These are phyloP conservation scores for Ceratocystis cacaofunesta DNA, from an alignment of 2,329 filamentous ascomycete genomes.

Conservation along the genomic window DNA sequence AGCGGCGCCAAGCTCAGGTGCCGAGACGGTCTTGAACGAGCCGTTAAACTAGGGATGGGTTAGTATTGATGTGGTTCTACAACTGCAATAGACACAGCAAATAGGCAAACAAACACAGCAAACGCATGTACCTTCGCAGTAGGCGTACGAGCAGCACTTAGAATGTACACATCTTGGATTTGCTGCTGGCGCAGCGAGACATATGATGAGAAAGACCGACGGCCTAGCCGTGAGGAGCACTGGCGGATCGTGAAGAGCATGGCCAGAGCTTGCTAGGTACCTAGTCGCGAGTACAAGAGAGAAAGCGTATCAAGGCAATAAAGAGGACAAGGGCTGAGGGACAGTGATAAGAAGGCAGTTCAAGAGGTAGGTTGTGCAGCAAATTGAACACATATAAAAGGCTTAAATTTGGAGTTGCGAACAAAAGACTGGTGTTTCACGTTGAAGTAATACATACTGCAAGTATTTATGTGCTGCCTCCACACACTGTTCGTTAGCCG, in stretches of 20 bases:
- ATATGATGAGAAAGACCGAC: constrained; percentile 30
- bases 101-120: neutral
- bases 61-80: neutral
- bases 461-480: neutral
- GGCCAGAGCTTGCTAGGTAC: neutral
- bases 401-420: neutral
- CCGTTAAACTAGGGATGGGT: constrained; percentile 65
- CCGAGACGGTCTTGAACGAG: constrained; percentile 66
- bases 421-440: constrained; percentile 1
- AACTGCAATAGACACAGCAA: neutral
- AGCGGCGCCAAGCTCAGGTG: constrained; percentile 74
- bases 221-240: neutral
- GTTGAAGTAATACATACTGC: neutral
- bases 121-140: constrained; percentile 55
- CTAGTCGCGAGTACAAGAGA: neutral
- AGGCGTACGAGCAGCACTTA: constrained; percentile 79
- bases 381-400: neutral
- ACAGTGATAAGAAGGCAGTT: neutral
- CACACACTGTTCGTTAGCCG: neutral
- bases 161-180: constrained; percentile 82
- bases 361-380: neutral
- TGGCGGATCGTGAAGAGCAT: neutral
- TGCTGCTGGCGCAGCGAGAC: constrained; percentile 43
- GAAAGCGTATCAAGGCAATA: neutral
- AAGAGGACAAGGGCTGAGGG: neutral